Conservation (phyloP, 768 basidiomycete genomes). For the Clitopilus passeckerianus region DNA sequence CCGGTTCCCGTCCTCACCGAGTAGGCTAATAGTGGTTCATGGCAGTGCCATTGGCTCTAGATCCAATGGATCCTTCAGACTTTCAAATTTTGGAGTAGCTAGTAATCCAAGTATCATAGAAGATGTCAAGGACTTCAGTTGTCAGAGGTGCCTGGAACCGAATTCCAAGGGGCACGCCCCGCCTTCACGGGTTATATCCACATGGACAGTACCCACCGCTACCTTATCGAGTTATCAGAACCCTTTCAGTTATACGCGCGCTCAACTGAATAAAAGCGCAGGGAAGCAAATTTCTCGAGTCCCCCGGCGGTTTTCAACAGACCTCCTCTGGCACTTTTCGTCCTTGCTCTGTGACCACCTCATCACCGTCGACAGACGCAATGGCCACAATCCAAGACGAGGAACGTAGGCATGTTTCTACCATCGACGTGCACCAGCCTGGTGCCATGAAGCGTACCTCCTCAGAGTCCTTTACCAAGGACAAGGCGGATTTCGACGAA, state of each 20-base stretch:
- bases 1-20: neutral
- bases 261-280: neutral
- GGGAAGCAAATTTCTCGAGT: neutral
- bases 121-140: neutral
- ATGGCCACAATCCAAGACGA: slow-evolving; percentile 10
- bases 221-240: neutral
- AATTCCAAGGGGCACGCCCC: neutral
- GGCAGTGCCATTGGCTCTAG: neutral
- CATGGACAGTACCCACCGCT: neutral
- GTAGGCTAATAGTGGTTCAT: neutral
- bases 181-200: neutral
- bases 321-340: neutral
- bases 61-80: no score
- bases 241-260: neutral
- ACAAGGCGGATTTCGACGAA: slow-evolving; percentile 12
- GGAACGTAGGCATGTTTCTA: slow-evolving; percentile 1
- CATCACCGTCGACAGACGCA: neutral
- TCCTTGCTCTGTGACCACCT: neutral
- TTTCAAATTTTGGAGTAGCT: neutral
- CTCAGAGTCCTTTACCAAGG: slow-evolving; percentile 15
- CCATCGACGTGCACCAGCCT: slow-evolving; percentile 7
- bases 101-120: neutral
- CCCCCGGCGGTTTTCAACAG: neutral
- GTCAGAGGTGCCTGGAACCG: neutral
- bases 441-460: slow-evolving; percentile 15